phyloP scores from a whole-genome alignment of 2,329 filamentous ascomycete genomes.

The Myriosclerotinia curreyana region DNA sequence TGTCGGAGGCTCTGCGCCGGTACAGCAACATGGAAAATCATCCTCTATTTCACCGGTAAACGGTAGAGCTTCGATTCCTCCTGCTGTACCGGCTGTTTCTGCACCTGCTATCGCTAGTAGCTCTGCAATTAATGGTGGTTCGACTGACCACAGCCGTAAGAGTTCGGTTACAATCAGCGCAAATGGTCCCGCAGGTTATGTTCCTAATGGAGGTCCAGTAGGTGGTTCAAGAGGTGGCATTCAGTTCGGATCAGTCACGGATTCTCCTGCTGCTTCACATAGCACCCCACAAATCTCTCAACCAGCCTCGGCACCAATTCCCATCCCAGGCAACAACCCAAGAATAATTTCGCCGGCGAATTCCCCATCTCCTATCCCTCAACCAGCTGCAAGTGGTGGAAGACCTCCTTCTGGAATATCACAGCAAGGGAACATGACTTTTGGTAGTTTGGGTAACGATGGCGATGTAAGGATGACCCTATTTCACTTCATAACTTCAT shows the following conservation, averaged over 20 bases:
- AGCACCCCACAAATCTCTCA: conserved; percentile 59
- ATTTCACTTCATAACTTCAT: conserved; percentile 28
- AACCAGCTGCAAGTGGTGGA: conserved; percentile 69
- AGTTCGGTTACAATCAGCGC: conserved; percentile 89
- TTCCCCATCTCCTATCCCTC: conserved; percentile 90
- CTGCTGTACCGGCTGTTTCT: conserved; percentile 60
- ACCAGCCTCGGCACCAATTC: conserved; percentile 52
- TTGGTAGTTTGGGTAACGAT: conserved; percentile 80
- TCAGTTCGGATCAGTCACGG: conserved; percentile 75
- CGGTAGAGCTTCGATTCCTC: conserved; percentile 71
- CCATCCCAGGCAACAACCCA: conserved; percentile 62
- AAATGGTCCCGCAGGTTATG: conserved; percentile 71
- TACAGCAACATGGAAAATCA: conserved; percentile 60
- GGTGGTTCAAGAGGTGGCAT: conserved; percentile 61
- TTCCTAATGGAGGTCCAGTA: conserved; percentile 71
- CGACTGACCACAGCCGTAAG: conserved; percentile 75
- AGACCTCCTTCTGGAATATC: conserved; percentile 74
- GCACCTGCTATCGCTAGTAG: conserved; percentile 60
- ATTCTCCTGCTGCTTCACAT: conserved; percentile 64
- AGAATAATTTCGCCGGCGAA: conserved; percentile 79
- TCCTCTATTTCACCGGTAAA: conserved; percentile 77
- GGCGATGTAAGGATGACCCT: conserved; percentile 64
- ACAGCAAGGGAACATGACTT: conserved; percentile 67
- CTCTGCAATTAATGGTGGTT: conserved; percentile 65
- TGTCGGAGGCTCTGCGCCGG: conserved; percentile 52